phyloP scores from a whole-genome alignment of 2,329 filamentous ascomycete genomes.

The Venturia carpophila region DNA sequence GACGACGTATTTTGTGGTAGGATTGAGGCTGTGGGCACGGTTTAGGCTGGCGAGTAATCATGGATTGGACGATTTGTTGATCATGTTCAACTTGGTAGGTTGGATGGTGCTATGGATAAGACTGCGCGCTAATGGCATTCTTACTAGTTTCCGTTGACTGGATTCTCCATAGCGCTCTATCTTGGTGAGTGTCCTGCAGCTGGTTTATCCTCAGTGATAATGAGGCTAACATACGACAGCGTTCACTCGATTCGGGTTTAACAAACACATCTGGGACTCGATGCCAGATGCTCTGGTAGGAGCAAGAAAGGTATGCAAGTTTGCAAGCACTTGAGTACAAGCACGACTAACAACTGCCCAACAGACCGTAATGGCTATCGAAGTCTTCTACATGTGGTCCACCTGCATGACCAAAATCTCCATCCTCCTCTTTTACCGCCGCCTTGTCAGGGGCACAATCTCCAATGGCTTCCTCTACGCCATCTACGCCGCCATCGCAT shows the following conservation, averaged over 20 bases:
- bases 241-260: slow-evolving; percentile 12
- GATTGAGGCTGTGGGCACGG: slow-evolving; percentile 22
- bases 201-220: too few species aligned
- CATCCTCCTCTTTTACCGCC: slow-evolving; percentile 23
- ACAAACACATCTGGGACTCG: slow-evolving; percentile 16
- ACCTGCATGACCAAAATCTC: slow-evolving; percentile 23
- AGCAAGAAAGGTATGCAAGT: slow-evolving; percentile 5
- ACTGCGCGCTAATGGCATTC: neutral
- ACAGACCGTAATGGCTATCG: slow-evolving; percentile 5
- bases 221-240: neutral
- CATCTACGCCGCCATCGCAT: slow-evolving; percentile 17
- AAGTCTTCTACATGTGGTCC: slow-evolving; percentile 20
- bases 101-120: neutral
- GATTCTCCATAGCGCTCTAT: slow-evolving; percentile 18
- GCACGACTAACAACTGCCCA: neutral
- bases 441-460: slow-evolving; percentile 19
- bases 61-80: slow-evolving; percentile 23
- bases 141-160: slow-evolving; percentile 20
- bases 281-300: slow-evolving; percentile 14
- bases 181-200: neutral
- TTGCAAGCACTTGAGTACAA: neutral
- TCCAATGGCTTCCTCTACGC: slow-evolving; percentile 9
- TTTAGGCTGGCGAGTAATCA: slow-evolving; percentile 20
- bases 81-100: slow-evolving; percentile 25
- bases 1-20: slow-evolving; percentile 20